Conservation (phyloP, 2,329 filamentous ascomycete genomes). For the Nigrograna mackinnonii region DNA sequence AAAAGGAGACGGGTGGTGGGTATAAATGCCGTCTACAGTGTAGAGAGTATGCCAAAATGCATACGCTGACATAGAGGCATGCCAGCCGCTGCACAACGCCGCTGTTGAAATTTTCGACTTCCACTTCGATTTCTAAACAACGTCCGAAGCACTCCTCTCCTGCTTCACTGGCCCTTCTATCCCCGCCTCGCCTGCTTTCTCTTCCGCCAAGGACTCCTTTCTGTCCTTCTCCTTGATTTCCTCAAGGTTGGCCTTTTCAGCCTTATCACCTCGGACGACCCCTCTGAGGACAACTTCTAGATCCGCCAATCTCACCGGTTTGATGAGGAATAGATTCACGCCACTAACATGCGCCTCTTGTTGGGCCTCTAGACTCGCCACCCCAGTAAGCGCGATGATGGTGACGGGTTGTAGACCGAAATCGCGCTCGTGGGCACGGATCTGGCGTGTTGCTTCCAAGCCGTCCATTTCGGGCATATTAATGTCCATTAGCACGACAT, state of each 20-base stretch:
- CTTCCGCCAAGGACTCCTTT: too few relatives aligned
- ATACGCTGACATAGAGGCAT: too few relatives aligned
- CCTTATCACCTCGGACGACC: constrained; percentile 19
- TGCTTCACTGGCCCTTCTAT: too few relatives aligned
- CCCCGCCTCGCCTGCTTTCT: too few relatives aligned
- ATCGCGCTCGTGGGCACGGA: constrained; percentile 51
- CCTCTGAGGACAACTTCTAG: constrained; percentile 45
- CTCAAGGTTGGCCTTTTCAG: not conserved
- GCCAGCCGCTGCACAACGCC: too few relatives aligned
- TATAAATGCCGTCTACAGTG: too few relatives aligned
- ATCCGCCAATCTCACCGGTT: constrained; percentile 52
- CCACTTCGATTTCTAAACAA: too few relatives aligned
- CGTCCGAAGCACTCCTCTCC: too few relatives aligned
- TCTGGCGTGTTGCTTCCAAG: constrained; percentile 42
- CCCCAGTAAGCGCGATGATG: constrained; percentile 58
- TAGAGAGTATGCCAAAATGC: too few relatives aligned
- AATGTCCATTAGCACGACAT: constrained; percentile 32
- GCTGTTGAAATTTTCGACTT: too few relatives aligned
- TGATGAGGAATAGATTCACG: constrained; percentile 59
- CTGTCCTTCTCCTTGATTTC: too few relatives aligned
- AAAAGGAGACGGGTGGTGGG: too few relatives aligned
- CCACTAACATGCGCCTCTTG: constrained; percentile 57
- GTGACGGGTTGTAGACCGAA: constrained; percentile 45
- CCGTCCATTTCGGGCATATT: constrained; percentile 45
- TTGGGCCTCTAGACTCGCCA: constrained; percentile 54